These are phyloP conservation scores for Solanum virginianum DNA, from an alignment of 257 asterid species.

Conservation along the genomic window DNA sequence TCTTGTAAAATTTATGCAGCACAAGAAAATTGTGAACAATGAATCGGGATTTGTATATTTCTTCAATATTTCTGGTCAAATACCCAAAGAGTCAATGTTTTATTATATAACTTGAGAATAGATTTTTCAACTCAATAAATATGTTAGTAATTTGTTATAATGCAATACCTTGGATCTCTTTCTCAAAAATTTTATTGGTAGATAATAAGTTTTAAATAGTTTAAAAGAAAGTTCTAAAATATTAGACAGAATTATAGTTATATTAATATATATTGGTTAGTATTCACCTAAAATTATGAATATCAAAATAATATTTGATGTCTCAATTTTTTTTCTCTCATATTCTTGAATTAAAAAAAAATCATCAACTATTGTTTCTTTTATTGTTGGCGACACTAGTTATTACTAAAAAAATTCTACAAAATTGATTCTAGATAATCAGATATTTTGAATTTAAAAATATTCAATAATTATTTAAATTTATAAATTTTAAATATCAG, in stretches of 20 bases:
- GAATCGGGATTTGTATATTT: too few species aligned
- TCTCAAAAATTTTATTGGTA: neutral
- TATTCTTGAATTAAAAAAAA: neutral
- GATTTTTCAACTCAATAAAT: neutral
- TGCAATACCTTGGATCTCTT: neutral
- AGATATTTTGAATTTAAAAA: too few species aligned
- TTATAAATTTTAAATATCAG: too few species aligned
- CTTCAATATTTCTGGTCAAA: neutral
- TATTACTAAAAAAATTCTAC: neutral
- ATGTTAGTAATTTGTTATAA: neutral
- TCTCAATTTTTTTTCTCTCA: neutral
- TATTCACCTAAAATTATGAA: neutral
- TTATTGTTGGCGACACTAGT: too few species aligned
- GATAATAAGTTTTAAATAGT: neutral
- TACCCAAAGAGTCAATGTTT: neutral
- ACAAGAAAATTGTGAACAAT: too few species aligned
- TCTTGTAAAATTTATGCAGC: too few species aligned
- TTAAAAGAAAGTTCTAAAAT: neutral
- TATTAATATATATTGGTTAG: neutral
- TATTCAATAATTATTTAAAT: too few species aligned
- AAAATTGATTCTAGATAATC: too few species aligned
- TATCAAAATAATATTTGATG: neutral
- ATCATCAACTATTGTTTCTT: neutral
- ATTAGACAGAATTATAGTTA: too few species aligned
- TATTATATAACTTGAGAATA: neutral